Base-by-base conservation (phyloP, 345 rosid species). In the Acer yangbiense region DNA sequence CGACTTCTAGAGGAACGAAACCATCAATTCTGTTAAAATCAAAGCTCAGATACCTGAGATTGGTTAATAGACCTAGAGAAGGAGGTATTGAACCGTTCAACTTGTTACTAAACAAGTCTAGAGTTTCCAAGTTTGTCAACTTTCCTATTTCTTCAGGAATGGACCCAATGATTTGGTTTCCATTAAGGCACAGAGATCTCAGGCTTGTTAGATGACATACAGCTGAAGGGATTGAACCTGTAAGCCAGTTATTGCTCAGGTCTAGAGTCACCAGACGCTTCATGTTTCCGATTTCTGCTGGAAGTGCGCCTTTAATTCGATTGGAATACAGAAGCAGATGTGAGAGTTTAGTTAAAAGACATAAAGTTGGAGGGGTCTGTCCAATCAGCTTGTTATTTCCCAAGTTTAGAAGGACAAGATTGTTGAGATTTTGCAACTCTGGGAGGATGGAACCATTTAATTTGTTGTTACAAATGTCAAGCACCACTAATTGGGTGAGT, bases 61-160 rank as follows among this genome's bases (percentile, higher is more conserved):
- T 64, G 25, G 11, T 41, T 29, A 72, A 13, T 0, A 71, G 25
- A 14, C 69, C 44, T 9, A 65, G 6, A 18, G 57, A 1, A 0
- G 72, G 39, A 62, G 80, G 74, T 21, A 81, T 81, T 9, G 77
- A 44, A 29, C 78, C 70, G 32, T 0, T 0, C 13, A 79, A 16
- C 9, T 27, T 4, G 57, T 79, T 79, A 12, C 12, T 0, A 13
- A 25, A 18, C 27, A 79, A 13, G 3, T 62, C 10, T 4, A 79
- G 48, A 16, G 12, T 0, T 0, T 32, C 0, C 68, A 80, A 65
- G 14, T 1, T 27, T 3, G 35, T 69, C 10, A 74, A n/a, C 0
- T 71, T 69, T 6, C 79, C 71, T 16, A 69, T 29, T 35, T 75
- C 72, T 21, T 1, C 5, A 14, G 68, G 76, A 50, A 64, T 43